These are phyloP conservation scores for Stagonosporopsis rhizophila DNA, from an alignment of 2,329 filamentous ascomycete genomes.

Conservation along the genomic window DNA sequence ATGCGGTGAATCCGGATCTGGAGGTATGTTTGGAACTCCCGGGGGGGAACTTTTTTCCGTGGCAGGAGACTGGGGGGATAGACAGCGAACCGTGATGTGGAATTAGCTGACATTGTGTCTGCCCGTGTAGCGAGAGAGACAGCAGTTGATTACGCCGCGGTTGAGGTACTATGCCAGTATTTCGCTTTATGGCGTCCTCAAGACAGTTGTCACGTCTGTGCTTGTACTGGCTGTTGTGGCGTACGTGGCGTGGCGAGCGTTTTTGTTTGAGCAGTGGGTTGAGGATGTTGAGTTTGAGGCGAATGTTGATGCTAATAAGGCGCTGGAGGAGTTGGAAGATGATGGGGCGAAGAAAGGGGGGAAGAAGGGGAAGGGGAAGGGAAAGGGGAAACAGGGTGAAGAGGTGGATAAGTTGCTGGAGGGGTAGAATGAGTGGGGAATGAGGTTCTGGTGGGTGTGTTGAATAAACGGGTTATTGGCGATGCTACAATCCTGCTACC, in stretches of 20 bases:
- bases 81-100: too few relatives aligned
- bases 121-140: slow-evolving; percentile 41
- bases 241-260: slow-evolving; percentile 25
- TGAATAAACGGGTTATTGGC: not conserved
- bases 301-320: slow-evolving; percentile 40
- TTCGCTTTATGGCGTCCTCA: slow-evolving; percentile 27
- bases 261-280: slow-evolving; percentile 33
- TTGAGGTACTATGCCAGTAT: slow-evolving; percentile 44
- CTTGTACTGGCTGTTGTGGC: slow-evolving; percentile 10
- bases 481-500: not conserved
- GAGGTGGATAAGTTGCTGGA: slow-evolving; percentile 8
- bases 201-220: slow-evolving; percentile 8
- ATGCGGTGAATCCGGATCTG: slow-evolving; percentile 58
- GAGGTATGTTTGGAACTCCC: slow-evolving; percentile 42
- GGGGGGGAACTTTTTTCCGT: too few relatives aligned
- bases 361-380: too few relatives aligned
- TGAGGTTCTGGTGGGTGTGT: too few relatives aligned
- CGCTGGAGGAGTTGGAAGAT: slow-evolving; percentile 33
- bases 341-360: slow-evolving; percentile 5
- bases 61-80: too few relatives aligned
- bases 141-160: slow-evolving; percentile 53
- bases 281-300: slow-evolving; percentile 40
- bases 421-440: slow-evolving; percentile 15
- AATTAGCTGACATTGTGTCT: too few relatives aligned
- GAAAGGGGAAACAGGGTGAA: too few relatives aligned